These are phyloP conservation scores for Naganishia cerealis DNA, from an alignment of 1,284 basidiomycete genomes.

Conservation along the genomic window DNA sequence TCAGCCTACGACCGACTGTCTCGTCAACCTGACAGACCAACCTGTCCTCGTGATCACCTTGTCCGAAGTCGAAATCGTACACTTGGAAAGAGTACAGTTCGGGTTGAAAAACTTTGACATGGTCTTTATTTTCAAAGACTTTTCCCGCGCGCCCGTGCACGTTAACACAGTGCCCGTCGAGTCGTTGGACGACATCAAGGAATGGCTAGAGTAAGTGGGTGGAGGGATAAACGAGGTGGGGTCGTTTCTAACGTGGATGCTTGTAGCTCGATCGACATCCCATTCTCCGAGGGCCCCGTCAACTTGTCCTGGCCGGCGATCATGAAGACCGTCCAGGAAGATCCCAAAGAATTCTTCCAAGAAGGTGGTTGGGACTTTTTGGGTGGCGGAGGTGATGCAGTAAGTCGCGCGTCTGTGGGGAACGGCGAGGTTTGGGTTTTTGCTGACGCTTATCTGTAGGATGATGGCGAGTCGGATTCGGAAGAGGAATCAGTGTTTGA, in stretches of 20 bases:
- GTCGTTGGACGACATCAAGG: slow-evolving; percentile 91
- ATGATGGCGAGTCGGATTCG: slow-evolving; percentile 24
- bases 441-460: slow-evolving; percentile 6
- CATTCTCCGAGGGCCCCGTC: slow-evolving; percentile 92
- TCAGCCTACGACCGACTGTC: slow-evolving; percentile 94
- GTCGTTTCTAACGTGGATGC: slow-evolving; percentile 28
- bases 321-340: slow-evolving; percentile 95
- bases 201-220: slow-evolving; percentile 89
- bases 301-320: slow-evolving; percentile 98
- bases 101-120: slow-evolving; percentile 96
- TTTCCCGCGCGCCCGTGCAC: slow-evolving; percentile 84
- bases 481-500: slow-evolving; percentile 25
- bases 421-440: background rate
- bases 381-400: slow-evolving; percentile 58
- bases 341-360: slow-evolving; percentile 92
- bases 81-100: slow-evolving; percentile 95
- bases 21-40: slow-evolving; percentile 91
- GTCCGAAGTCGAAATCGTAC: slow-evolving; percentile 91
- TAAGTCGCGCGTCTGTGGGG: background rate
- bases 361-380: slow-evolving; percentile 95
- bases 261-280: slow-evolving; percentile 86
- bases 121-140: slow-evolving; percentile 94
- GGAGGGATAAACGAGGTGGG: background rate
- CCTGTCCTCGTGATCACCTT: slow-evolving; percentile 96
- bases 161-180: slow-evolving; percentile 92